A percentile compares a stretch with the other conserved stretches of the same genome.
phyloP scores from a whole-genome alignment of 2,329 filamentous ascomycete genomes.

The Ophiocordyceps camponoti-rufipedis region DNA sequence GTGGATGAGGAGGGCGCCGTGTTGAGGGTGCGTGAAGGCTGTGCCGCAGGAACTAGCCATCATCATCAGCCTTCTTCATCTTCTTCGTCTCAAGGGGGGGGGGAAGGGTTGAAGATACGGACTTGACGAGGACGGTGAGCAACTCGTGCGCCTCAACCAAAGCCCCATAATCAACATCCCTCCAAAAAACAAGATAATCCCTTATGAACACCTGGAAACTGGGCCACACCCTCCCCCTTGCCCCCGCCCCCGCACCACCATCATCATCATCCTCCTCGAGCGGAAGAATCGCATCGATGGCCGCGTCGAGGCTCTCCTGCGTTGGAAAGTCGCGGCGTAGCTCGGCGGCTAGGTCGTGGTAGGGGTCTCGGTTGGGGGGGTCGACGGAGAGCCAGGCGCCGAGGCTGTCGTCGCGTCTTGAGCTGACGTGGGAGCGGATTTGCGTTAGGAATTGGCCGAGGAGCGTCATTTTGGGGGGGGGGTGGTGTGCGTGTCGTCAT shows the following conservation, averaged over 20 bases:
- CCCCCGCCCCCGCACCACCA: slow-evolving; percentile 43
- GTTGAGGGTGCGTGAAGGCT: slow-evolving; percentile 60
- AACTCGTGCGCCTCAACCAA: slow-evolving; percentile 57
- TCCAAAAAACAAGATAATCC: slow-evolving; percentile 64
- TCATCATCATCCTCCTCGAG: slow-evolving; percentile 21
- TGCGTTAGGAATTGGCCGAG: slow-evolving; percentile 49
- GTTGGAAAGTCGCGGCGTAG: slow-evolving; percentile 37
- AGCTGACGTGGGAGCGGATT: slow-evolving; percentile 36
- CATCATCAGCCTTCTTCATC: no score
- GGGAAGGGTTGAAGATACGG: slow-evolving; percentile 15
- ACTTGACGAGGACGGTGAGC: slow-evolving; percentile 60
- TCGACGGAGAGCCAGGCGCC: slow-evolving; percentile 59
- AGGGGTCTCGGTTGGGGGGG: slow-evolving; percentile 47
- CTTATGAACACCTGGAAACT: slow-evolving; percentile 64
- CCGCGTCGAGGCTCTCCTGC: slow-evolving; percentile 36
- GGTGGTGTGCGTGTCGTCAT: not conserved
- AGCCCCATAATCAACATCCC: slow-evolving; percentile 63
- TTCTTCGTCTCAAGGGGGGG: not conserved
- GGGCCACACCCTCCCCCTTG: slow-evolving; percentile 50
- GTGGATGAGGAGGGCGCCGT: slow-evolving; percentile 66
- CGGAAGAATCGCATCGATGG: slow-evolving; percentile 46
- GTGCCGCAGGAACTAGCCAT: slow-evolving; percentile 62
- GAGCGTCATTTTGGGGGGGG: slow-evolving; percentile 18
- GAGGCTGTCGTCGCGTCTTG: slow-evolving; percentile 45
- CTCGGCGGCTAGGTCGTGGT: slow-evolving; percentile 49